Evolutionary conservation across 305 asterid species (phyloP).

Genomic region (Rubia balearica): DNA sequence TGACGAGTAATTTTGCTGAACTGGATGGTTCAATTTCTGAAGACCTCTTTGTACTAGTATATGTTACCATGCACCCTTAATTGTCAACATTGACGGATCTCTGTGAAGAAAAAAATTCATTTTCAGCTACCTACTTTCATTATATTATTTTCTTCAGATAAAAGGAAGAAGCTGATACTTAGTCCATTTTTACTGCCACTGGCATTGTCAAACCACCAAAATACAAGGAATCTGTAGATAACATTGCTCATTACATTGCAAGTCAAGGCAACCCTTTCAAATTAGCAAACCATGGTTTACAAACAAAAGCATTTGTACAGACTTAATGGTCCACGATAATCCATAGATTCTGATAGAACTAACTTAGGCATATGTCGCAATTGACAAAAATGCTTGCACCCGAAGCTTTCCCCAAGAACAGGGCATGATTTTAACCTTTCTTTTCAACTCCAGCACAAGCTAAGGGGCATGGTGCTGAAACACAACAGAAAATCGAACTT

Average conservation of each 20-base stretch:
- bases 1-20: too few relatives aligned
- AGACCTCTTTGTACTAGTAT: too few relatives aligned
- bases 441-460: slow-evolving; percentile 6
- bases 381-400: slow-evolving; percentile 7
- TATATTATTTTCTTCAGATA: too few relatives aligned
- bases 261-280: not conserved
- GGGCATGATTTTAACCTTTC: slow-evolving; percentile 7
- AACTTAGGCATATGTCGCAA: not conserved
- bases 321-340: not conserved
- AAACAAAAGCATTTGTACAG: slow-evolving; percentile 2
- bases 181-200: too few relatives aligned
- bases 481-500: slow-evolving; percentile 10
- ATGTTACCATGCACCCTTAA: too few relatives aligned
- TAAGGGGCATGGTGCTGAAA: slow-evolving; percentile 25
- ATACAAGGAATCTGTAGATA: not conserved
- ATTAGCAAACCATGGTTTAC: not conserved
- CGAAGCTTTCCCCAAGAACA: slow-evolving; percentile 5
- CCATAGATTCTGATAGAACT: not conserved
- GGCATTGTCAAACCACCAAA: not conserved
- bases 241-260: not conserved
- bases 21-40: too few relatives aligned
- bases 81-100: too few relatives aligned
- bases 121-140: too few relatives aligned
- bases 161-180: too few relatives aligned
- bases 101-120: too few relatives aligned